phyloP scores from a whole-genome alignment of 176 grass and related monocot species.

The Poa pratensis region DNA sequence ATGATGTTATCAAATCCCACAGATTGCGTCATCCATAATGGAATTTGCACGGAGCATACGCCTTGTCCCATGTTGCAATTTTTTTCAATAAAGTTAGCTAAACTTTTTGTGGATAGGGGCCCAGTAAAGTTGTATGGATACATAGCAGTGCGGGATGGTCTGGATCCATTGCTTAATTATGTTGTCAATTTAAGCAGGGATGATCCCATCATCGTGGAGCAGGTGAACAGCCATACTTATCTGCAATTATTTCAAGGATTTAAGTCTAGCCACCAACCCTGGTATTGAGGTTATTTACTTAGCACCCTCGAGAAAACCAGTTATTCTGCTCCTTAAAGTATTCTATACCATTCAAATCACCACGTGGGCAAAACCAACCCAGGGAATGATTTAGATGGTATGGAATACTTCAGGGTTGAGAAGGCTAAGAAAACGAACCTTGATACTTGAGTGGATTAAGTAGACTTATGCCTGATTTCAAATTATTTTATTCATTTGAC shows the following conservation, averaged over 20 bases:
- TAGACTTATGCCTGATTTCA: not conserved
- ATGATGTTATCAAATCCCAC: constrained; percentile 1
- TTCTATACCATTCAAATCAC: not conserved
- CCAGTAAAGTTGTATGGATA: constrained; percentile 17
- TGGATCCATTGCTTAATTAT: constrained; percentile 8
- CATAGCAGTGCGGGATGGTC: not conserved
- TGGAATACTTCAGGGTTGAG: not conserved
- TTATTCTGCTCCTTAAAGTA: not conserved
- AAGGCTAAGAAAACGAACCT: too few species aligned
- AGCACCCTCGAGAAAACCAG: not conserved
- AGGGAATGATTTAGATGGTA: constrained; percentile 8
- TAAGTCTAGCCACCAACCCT: not conserved
- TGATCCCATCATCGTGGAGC: not conserved
- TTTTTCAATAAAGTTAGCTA: not conserved
- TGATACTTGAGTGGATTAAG: not conserved
- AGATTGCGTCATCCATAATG: not conserved
- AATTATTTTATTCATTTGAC: not conserved
- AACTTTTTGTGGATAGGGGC: not conserved
- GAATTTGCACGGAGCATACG: not conserved
- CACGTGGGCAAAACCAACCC: not conserved
- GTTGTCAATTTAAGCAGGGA: constrained; percentile 4
- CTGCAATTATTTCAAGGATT: not conserved
- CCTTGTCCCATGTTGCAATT: not conserved
- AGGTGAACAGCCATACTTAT: not conserved
- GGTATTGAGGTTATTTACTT: not conserved